phyloP scores from a whole-genome alignment of 169 alveolate species.

The Condylostoma magnum region DNA sequence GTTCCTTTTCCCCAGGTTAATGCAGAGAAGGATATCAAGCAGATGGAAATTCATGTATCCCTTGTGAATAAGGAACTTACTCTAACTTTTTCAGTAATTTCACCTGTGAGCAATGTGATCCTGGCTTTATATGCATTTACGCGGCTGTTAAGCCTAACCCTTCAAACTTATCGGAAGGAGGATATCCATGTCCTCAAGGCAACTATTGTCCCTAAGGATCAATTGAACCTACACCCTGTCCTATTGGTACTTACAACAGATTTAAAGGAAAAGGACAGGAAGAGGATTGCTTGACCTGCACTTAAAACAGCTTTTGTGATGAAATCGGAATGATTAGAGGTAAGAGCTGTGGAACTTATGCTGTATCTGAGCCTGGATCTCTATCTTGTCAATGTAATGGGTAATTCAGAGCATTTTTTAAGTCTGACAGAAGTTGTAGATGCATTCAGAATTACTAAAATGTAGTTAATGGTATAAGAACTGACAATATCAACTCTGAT shows the following conservation, averaged over 20 bases:
- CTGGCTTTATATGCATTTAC: constrained; percentile 14
- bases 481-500: constrained; percentile 5
- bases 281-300: constrained; percentile 35
- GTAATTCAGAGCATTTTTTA: constrained; percentile 42
- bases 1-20: constrained; percentile 43
- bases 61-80: constrained; percentile 15
- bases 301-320: constrained; percentile 43
- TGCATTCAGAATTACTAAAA: constrained; percentile 62
- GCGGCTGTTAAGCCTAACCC: constrained; percentile 29
- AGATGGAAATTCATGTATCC: background rate
- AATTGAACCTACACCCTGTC: constrained; percentile 43
- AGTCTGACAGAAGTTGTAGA: constrained; percentile 55
- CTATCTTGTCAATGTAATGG: constrained; percentile 69
- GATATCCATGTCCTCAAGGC: constrained; percentile 62
- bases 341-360: constrained; percentile 63
- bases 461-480: background rate
- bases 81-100: background rate
- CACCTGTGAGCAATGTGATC: constrained; percentile 6
- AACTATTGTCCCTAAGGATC: constrained; percentile 72
- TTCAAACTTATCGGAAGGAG: constrained; percentile 48
- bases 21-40: constrained; percentile 2
- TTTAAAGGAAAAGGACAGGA: constrained; percentile 8
- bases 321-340: constrained; percentile 40
- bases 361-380: constrained; percentile 57
- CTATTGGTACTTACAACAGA: constrained; percentile 49